Percentiles rank a stretch among this genome's conserved stretches.
These are phyloP conservation scores for Favolaschia claudopus DNA, from an alignment of 768 basidiomycete genomes.

Conservation along the genomic window DNA sequence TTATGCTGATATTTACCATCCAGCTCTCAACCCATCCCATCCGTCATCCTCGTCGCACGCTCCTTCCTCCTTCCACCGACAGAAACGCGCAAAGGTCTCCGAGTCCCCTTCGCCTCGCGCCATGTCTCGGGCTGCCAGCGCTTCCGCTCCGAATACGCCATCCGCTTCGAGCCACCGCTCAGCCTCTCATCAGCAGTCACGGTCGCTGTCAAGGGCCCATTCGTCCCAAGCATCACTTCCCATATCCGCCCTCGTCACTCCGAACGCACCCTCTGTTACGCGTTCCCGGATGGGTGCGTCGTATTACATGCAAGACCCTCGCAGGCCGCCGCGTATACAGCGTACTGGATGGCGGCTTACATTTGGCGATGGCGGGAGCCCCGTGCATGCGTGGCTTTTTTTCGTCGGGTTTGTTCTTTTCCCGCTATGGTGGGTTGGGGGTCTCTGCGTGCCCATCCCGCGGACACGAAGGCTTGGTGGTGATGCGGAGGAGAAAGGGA, in stretches of 20 bases:
- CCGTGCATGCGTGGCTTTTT: constrained; percentile 80
- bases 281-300: constrained; percentile 44
- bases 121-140: constrained; percentile 36
- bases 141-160: constrained; percentile 44
- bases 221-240: constrained; percentile 78
- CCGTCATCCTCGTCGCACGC: constrained; percentile 63
- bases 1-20: neutral
- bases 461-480: constrained; percentile 65
- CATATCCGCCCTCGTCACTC: constrained; percentile 78
- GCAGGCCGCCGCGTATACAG: constrained; percentile 64
- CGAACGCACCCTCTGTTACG: constrained; percentile 76
- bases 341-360: constrained; percentile 70
- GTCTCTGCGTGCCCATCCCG: constrained; percentile 57
- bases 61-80: constrained; percentile 73
- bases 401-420: constrained; percentile 75
- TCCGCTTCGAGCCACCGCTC: constrained; percentile 33
- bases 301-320: constrained; percentile 81
- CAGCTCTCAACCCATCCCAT: constrained; percentile 46
- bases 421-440: constrained; percentile 71
- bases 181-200: constrained; percentile 25
- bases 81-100: constrained; percentile 71
- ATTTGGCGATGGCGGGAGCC: constrained; percentile 51
- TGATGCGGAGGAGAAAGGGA: constrained; percentile 65
- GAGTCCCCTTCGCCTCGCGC: constrained; percentile 42
- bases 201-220: constrained; percentile 38